These are phyloP conservation scores for Populus hybrid DNA, from an alignment of 441 rosid species.

Conservation along the genomic window DNA sequence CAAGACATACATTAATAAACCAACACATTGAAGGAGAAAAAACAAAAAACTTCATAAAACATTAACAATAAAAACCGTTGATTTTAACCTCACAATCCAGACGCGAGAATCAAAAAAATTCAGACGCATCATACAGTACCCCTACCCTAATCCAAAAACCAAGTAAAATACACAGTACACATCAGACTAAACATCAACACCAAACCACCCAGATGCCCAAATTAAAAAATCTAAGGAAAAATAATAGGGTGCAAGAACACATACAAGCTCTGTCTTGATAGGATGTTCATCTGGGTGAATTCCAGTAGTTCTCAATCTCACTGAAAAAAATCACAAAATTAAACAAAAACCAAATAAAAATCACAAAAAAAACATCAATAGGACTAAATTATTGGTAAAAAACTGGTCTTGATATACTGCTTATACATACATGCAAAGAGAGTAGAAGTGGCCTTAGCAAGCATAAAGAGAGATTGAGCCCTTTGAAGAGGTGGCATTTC, in stretches of 20 bases:
- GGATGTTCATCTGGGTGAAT: constrained; percentile 79
- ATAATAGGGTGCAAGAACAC: constrained; percentile 15
- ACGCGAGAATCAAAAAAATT: background rate
- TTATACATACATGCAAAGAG: constrained; percentile 46
- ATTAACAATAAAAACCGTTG: background rate
- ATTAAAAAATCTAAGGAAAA: background rate
- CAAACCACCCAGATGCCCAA: background rate
- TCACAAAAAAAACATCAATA: constrained; percentile 5
- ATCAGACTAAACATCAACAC: constrained; percentile 4
- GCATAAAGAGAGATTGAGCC: constrained; percentile 56
- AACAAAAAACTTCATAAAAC: background rate
- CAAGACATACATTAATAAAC: background rate
- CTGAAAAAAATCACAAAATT: constrained; percentile 31
- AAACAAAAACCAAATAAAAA: constrained; percentile 6
- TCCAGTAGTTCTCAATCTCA: constrained; percentile 82
- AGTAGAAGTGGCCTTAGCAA: constrained; percentile 70
- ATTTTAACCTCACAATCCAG: background rate
- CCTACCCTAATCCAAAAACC: background rate
- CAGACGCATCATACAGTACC: background rate
- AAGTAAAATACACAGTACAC: constrained; percentile 5
- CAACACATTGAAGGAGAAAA: background rate
- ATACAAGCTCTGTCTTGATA: constrained; percentile 83
- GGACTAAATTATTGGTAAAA: background rate
- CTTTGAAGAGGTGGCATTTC: constrained; percentile 66
- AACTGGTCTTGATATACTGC: background rate